phyloP scores from a whole-genome alignment of 1,139 yeast species.

The Saccharomycopsis phalli region DNA sequence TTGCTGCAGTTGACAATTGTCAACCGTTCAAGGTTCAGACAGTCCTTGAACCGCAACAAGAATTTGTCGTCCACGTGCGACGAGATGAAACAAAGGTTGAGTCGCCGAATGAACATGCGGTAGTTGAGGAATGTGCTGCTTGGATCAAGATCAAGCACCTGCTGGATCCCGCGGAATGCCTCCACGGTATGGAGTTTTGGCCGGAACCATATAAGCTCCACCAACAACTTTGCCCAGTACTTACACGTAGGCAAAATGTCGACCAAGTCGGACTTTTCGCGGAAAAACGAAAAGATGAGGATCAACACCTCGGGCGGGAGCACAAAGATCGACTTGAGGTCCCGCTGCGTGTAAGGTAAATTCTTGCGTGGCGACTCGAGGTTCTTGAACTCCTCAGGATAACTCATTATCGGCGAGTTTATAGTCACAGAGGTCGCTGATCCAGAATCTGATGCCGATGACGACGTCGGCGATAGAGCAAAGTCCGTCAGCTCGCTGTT shows the following conservation, averaged over 20 bases:
- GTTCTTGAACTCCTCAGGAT: neutral
- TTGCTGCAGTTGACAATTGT: slow-evolving; percentile 75
- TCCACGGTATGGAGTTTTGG: slow-evolving; percentile 61
- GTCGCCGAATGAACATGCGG: slow-evolving; percentile 63
- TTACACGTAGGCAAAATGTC: slow-evolving; percentile 68
- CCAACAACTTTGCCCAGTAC: slow-evolving; percentile 71
- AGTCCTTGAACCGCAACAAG: slow-evolving; percentile 46
- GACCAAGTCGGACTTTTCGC: slow-evolving; percentile 50
- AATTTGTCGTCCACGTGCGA: slow-evolving; percentile 57
- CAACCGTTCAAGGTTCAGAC: slow-evolving; percentile 73
- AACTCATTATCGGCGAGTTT: slow-evolving; percentile 5
- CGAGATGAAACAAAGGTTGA: slow-evolving; percentile 73
- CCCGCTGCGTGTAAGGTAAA: slow-evolving; percentile 13
- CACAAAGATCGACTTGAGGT: slow-evolving; percentile 13
- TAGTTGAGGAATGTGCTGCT: slow-evolving; percentile 59
- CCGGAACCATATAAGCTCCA: slow-evolving; percentile 83
- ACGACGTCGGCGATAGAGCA: too few species aligned
- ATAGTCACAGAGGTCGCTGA: slow-evolving; percentile 9
- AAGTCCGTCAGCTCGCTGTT: too few species aligned
- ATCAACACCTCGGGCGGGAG: slow-evolving; percentile 20
- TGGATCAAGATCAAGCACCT: slow-evolving; percentile 45
- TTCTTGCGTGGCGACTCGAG: neutral
- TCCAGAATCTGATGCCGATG: slow-evolving; percentile 9
- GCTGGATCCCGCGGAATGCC: slow-evolving; percentile 40
- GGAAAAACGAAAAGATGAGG: slow-evolving; percentile 18